Evolutionary conservation across 768 basidiomycete genomes (phyloP).

Genomic region (Leccinum uliginosum): DNA sequence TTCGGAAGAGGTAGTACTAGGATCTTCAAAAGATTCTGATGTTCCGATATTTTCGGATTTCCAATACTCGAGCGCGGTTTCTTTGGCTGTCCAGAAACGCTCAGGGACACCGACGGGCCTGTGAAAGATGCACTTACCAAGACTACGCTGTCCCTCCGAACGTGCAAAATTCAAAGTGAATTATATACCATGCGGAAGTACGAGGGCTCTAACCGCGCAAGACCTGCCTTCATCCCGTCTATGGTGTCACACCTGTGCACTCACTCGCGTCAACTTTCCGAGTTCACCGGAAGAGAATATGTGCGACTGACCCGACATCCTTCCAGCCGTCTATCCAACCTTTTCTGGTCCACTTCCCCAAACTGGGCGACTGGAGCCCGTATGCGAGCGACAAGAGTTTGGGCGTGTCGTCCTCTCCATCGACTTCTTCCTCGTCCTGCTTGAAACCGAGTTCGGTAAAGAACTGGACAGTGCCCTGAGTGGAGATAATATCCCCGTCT

Average conservation of each 20-base stretch:
- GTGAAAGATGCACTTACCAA: constrained; percentile 45
- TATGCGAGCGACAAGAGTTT: constrained; percentile 71
- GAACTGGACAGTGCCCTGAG: constrained; percentile 77
- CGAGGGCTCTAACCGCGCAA: constrained; percentile 50
- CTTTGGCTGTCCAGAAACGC: constrained; percentile 42
- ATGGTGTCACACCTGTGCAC: constrained; percentile 59
- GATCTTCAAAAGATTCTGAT: no score
- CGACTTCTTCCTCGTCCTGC: constrained; percentile 46
- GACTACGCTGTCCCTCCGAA: constrained; percentile 70
- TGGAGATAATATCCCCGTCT: constrained; percentile 58
- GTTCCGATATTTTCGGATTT: no score
- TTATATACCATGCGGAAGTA: constrained; percentile 80
- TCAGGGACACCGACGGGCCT: background rate
- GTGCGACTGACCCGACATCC: constrained; percentile 50
- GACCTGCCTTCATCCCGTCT: constrained; percentile 50
- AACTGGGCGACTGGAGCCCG: constrained; percentile 68
- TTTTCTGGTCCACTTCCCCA: constrained; percentile 67
- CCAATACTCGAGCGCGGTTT: constrained; percentile 78
- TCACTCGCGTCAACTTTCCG: constrained; percentile 2
- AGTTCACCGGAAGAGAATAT: background rate
- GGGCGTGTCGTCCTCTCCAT: constrained; percentile 74
- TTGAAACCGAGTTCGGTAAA: constrained; percentile 38
- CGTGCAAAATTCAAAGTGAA: constrained; percentile 78
- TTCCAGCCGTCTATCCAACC: constrained; percentile 86
- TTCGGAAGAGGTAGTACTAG: no score